A percentile compares a stretch with the other conserved stretches of the same genome.
Evolutionary conservation across 192 early-diverging fungal genomes (phyloP).

Genomic region (Hyaloraphidium curvatum): DNA sequence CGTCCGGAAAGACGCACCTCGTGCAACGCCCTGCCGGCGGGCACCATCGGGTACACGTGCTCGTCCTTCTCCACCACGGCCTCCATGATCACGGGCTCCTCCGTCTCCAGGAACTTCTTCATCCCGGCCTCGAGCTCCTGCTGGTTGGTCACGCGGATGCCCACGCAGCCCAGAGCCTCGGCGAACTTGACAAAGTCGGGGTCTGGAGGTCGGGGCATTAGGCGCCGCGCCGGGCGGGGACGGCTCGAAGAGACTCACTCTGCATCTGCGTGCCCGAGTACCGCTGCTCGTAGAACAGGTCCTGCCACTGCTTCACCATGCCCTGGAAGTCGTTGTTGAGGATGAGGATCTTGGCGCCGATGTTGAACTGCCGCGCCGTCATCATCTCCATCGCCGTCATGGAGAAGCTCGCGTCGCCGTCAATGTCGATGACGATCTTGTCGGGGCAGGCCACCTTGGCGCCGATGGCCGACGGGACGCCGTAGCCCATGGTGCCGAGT

Average conservation of each 20-base stretch:
- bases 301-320: conserved; percentile 43
- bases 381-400: conserved; percentile 98
- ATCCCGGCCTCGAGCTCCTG: conserved; percentile 72
- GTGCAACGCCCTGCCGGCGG: conserved; percentile 79
- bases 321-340: conserved; percentile 96
- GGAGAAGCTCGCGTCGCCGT: conserved; percentile 94
- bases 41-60: conserved; percentile 94
- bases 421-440: conserved; percentile 92
- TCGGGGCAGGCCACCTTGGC: conserved; percentile 89
- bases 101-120: conserved; percentile 66
- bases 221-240: too few relatives aligned
- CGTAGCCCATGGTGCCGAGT: conserved; percentile 97
- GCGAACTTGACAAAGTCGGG: conserved; percentile 97
- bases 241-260: too few relatives aligned
- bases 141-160: conserved; percentile 59
- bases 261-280: conserved; percentile 88
- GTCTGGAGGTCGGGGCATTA: too few relatives aligned
- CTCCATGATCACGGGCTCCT: conserved; percentile 80
- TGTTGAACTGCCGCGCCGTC: conserved; percentile 92
- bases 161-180: conserved; percentile 81
- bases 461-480: conserved; percentile 87
- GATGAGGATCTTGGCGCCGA: conserved; percentile 88
- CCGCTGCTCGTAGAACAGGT: conserved; percentile 94
- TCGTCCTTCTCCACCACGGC: conserved; percentile 77
- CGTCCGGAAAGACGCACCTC: conserved; percentile 78